Conservation (phyloP, 1,139 yeast genomes). For the Diutina mesorugosa region DNA sequence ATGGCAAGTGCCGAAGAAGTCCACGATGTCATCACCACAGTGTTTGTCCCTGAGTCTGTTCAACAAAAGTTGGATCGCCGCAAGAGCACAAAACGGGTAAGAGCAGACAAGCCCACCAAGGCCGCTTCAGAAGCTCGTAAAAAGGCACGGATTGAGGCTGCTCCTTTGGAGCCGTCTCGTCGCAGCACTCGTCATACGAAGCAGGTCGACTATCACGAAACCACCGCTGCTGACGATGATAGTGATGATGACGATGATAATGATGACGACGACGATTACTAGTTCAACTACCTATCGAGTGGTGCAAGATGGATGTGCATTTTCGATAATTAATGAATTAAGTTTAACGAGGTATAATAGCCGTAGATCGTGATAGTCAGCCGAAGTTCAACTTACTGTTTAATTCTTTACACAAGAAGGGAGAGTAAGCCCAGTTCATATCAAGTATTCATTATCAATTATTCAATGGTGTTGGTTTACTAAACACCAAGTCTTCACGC, state of each 20-base stretch:
- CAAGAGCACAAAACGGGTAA: not conserved
- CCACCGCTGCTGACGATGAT: not conserved
- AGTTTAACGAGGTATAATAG: no score
- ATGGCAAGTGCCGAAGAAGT: constrained; percentile 35
- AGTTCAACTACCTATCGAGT: no score
- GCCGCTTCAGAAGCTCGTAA: not conserved
- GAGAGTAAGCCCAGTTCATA: no score
- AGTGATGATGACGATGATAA: not conserved
- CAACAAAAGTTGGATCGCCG: constrained; percentile 8
- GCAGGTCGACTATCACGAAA: not conserved
- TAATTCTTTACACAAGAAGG: no score
- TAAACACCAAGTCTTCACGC: no score
- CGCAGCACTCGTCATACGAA: not conserved
- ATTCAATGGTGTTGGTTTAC: no score
- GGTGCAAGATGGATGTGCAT: no score
- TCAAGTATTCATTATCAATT: no score
- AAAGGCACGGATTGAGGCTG: not conserved
- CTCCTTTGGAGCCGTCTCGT: not conserved
- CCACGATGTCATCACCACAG: constrained; percentile 28
- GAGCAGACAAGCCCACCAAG: not conserved
- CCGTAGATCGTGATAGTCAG: no score
- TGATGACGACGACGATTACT: not conserved
- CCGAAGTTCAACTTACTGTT: no score
- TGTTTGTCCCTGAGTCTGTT: constrained; percentile 35
- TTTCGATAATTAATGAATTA: no score